A percentile compares a stretch with the other conserved stretches of the same genome.
These are phyloP conservation scores for Aspergillus hancockii DNA, from an alignment of 495 filamentous ascomycete species.

Conservation along the genomic window DNA sequence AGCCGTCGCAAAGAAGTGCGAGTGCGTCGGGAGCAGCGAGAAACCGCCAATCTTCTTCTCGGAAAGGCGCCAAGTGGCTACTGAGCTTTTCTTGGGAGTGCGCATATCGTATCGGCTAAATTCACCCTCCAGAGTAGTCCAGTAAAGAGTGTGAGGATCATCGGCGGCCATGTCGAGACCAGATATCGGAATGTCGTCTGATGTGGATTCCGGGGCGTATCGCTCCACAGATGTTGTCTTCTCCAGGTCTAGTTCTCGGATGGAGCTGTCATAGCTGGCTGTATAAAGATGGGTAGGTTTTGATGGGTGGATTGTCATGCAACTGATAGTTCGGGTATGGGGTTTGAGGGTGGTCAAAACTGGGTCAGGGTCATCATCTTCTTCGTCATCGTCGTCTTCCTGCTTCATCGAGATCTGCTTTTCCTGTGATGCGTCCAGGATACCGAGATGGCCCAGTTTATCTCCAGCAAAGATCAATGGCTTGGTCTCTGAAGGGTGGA, in stretches of 20 bases:
- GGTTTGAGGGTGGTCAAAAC: slow-evolving; percentile 83
- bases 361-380: slow-evolving; percentile 66
- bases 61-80: slow-evolving; percentile 71
- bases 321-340: slow-evolving; percentile 84
- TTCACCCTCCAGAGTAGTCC: slow-evolving; percentile 79
- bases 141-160: slow-evolving; percentile 75
- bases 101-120: slow-evolving; percentile 81
- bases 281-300: slow-evolving; percentile 73
- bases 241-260: slow-evolving; percentile 82
- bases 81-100: slow-evolving; percentile 49
- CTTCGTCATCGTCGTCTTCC: slow-evolving; percentile 60
- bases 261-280: slow-evolving; percentile 90
- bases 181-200: slow-evolving; percentile 75
- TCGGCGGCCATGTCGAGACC: slow-evolving; percentile 72
- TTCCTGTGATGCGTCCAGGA: slow-evolving; percentile 87
- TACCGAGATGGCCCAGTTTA: slow-evolving; percentile 88
- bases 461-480: slow-evolving; percentile 93
- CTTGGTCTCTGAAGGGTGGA: slow-evolving; percentile 85
- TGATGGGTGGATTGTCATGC: slow-evolving; percentile 72
- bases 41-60: slow-evolving; percentile 98
- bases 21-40: slow-evolving; percentile 70
- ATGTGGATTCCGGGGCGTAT: slow-evolving; percentile 68
- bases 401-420: slow-evolving; percentile 35
- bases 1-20: slow-evolving; percentile 86
- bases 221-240: slow-evolving; percentile 76